phyloP scores from a whole-genome alignment of 306 rosid genomes.

The Cicer pinnatifidum region DNA sequence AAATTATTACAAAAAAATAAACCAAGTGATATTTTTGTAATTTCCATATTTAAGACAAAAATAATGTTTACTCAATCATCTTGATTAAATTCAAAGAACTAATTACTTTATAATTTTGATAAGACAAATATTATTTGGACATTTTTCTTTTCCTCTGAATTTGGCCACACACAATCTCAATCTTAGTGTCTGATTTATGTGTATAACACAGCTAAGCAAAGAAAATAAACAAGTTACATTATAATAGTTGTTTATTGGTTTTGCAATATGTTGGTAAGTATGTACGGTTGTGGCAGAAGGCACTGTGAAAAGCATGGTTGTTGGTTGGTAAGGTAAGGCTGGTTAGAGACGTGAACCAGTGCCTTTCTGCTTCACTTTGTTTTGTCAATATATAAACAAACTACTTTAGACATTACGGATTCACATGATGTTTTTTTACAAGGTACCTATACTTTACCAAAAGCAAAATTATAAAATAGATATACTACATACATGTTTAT shows the following conservation, averaged over 20 bases:
- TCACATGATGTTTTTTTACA: conserved; percentile 42
- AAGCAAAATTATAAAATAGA: conserved; percentile 9
- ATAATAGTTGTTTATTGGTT: conserved; percentile 32
- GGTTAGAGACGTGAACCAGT: conserved; percentile 48
- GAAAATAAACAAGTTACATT: conserved; percentile 16
- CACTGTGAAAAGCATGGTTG: conserved; percentile 51
- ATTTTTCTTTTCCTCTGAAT: no score
- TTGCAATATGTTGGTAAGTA: conserved; percentile 44
- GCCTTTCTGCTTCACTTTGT: conserved; percentile 58
- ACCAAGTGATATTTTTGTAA: background rate
- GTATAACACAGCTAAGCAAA: no score
- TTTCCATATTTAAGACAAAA: background rate
- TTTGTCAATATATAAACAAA: conserved; percentile 50
- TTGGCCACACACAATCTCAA: no score
- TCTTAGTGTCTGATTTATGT: no score
- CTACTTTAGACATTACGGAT: conserved; percentile 47
- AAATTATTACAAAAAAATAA: no score
- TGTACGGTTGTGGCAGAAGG: conserved; percentile 48
- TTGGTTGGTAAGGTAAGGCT: conserved; percentile 54
- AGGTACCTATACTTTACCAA: conserved; percentile 40
- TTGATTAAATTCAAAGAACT: background rate
- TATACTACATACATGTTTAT: background rate
- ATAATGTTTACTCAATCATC: background rate
- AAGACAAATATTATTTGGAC: no score
- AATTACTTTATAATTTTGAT: background rate